Evolutionary conservation across 345 rosid genomes (phyloP).

Genomic region (Eucalyptus microcorys): DNA sequence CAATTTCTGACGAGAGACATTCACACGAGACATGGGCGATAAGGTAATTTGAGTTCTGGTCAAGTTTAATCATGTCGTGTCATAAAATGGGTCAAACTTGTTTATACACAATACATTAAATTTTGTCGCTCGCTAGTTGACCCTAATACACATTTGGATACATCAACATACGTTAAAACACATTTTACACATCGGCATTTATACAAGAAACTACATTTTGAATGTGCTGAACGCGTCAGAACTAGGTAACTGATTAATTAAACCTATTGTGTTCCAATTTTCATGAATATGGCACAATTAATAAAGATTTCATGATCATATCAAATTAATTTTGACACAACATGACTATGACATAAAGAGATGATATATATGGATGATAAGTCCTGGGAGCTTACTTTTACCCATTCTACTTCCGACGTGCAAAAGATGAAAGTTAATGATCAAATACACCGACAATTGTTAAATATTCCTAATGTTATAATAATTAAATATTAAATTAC

Average conservation of each 20-base stretch:
- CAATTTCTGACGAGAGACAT: background rate
- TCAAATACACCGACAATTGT: background rate
- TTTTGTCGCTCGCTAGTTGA: background rate
- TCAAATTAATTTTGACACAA: background rate
- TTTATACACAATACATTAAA: background rate
- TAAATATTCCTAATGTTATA: too few relatives aligned
- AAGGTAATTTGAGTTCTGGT: background rate
- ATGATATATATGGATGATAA: background rate
- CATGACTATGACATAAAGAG: background rate
- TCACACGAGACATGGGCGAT: background rate
- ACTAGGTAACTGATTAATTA: background rate
- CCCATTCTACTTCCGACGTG: background rate
- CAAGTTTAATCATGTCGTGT: background rate
- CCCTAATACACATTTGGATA: background rate
- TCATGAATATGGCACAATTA: background rate
- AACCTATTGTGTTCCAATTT: background rate
- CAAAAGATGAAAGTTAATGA: background rate
- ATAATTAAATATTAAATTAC: too few relatives aligned
- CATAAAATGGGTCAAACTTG: background rate
- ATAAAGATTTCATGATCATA: background rate
- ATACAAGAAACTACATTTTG: background rate
- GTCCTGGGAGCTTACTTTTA: background rate
- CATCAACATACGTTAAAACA: background rate
- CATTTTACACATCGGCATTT: background rate
- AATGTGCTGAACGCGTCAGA: too few relatives aligned